Percentiles rank a stretch among this genome's conserved stretches.
Evolutionary conservation across 495 filamentous ascomycete species (phyloP).

Genomic region (Aspergillus asperescens): DNA sequence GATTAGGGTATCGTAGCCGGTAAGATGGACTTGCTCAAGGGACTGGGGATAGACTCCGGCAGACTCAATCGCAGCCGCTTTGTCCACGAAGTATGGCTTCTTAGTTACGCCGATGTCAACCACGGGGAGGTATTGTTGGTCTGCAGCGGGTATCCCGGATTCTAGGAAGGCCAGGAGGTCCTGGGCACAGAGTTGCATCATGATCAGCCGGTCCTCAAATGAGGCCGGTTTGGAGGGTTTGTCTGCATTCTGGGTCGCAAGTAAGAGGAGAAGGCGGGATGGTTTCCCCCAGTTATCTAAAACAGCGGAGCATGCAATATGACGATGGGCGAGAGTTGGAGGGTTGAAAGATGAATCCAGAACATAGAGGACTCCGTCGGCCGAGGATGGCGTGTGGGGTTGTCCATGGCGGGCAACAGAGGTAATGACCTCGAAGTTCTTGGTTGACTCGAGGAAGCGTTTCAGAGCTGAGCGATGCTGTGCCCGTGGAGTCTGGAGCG

Average conservation of each 20-base stretch:
- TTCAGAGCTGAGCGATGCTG: slow-evolving; percentile 46
- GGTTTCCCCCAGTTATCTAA: slow-evolving; percentile 28
- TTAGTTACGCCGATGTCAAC: slow-evolving; percentile 82
- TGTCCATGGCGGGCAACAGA: slow-evolving; percentile 37
- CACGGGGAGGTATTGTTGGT: slow-evolving; percentile 14
- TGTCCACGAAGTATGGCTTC: slow-evolving; percentile 79
- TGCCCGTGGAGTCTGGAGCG: slow-evolving; percentile 34
- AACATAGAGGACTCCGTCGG: slow-evolving; percentile 61
- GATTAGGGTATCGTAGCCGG: slow-evolving; percentile 82
- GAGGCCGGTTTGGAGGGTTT: slow-evolving; percentile 78
- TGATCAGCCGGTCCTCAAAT: slow-evolving; percentile 74
- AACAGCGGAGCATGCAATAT: slow-evolving; percentile 66
- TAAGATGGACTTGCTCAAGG: slow-evolving; percentile 68
- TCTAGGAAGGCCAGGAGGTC: slow-evolving; percentile 47
- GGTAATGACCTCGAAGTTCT: slow-evolving; percentile 55
- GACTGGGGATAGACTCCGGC: slow-evolving; percentile 44
- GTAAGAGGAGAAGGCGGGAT: slow-evolving; percentile 67
- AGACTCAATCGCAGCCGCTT: slow-evolving; percentile 61
- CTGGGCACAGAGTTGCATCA: slow-evolving; percentile 79
- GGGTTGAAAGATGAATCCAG: slow-evolving; percentile 97
- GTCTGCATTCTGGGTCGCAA: slow-evolving; percentile 89
- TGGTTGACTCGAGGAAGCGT: slow-evolving; percentile 51
- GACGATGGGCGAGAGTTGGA: slow-evolving; percentile 75
- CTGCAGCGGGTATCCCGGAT: slow-evolving; percentile 2
- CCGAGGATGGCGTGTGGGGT: slow-evolving; percentile 19